Evolutionary conservation across 1,284 basidiomycete genomes (phyloP), one percentile per base, ranked within the genome.

Genomic region (Bjerkandera adusta): DNA sequence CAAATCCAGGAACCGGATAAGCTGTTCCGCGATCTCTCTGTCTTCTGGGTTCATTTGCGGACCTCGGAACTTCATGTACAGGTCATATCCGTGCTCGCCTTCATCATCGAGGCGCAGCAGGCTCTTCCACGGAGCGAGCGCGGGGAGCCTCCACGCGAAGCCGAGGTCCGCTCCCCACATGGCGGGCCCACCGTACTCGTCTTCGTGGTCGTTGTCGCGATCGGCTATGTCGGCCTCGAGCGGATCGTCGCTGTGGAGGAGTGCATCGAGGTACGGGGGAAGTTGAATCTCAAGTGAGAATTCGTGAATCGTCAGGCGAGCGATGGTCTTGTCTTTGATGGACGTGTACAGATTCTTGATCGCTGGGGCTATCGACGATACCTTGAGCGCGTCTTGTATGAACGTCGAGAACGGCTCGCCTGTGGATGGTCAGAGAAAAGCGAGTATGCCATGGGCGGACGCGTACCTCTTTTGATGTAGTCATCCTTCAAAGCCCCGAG

Each of bases 121-220:
- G 24, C 91, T 90, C 64, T 96, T 94, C 95, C 95, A 97, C 3
- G 95, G 94, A n/a, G 83, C 76, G 8, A 97, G 71, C 8, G 78
- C 69, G 5, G 87, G 86, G 1, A 90, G 69, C 33, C 76, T 72
- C 83, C 85, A 88, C 1, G 85, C 85, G 50, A 80, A 71, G 55
- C 67, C 74, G 67, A 88, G 73, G 40, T 85, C 83, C 21, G 71
- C 71, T n/a, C 82, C 83, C 87, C 87, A 88, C 4, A 71, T 65
- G 43, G 73, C 77, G 0, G 54, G 47, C 15, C 59, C 56, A 18
- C 50, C 53, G 41, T 52, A 51, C 29, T 72, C 69, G 36, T 75
- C 77, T 1, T 79, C 78, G 15, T 75, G 69, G 25, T 82, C 81
- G 33, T 77, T 78, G 18, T 67, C 68, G 25, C 62, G 60, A 22